These are phyloP conservation scores for Apiospora phragmitis DNA, from an alignment of 2,329 filamentous ascomycete species.

Conservation along the genomic window DNA sequence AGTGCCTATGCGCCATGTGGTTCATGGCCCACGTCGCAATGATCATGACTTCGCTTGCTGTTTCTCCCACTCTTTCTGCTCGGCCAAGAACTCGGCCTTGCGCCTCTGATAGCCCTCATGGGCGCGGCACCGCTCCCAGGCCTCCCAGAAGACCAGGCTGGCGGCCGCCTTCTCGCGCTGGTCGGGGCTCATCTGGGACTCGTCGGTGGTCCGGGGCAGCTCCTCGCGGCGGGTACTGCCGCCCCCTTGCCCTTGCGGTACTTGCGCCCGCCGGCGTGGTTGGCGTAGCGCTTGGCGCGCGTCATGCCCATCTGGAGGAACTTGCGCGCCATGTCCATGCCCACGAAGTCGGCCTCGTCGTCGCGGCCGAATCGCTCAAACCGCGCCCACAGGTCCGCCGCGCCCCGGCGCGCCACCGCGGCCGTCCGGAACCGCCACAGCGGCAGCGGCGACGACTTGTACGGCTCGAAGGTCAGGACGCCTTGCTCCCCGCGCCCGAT, in stretches of 20 bases:
- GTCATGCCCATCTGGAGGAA: constrained; percentile 67
- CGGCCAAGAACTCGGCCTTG: constrained; percentile 47
- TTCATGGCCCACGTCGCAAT: neutral
- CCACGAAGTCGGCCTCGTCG: neutral
- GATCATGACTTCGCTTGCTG: neutral
- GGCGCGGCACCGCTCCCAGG: constrained; percentile 47
- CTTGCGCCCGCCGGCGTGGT: constrained; percentile 55
- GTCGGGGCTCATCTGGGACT: constrained; percentile 34
- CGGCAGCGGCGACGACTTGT: constrained; percentile 60
- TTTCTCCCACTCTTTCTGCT: constrained; percentile 33
- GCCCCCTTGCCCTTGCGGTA: constrained; percentile 43
- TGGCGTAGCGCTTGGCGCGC: constrained; percentile 58
- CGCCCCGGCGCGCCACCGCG: constrained; percentile 50
- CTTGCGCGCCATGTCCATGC: constrained; percentile 23
- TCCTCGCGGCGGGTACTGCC: constrained; percentile 34
- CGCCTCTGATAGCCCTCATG: constrained; percentile 43
- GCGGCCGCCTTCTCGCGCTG: constrained; percentile 47
- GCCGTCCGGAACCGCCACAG: constrained; percentile 60
- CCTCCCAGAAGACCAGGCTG: constrained; percentile 47
- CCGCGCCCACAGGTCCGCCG: constrained; percentile 45
- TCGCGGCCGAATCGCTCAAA: constrained; percentile 45
- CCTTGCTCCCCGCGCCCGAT: constrained; percentile 62
- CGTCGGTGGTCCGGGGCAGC: constrained; percentile 36
- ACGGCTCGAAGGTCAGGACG: constrained; percentile 63
- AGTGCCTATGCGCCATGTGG: neutral